phyloP scores from a whole-genome alignment of 352 stramenopile genomes.

The Globisporangium sylvaticum region DNA sequence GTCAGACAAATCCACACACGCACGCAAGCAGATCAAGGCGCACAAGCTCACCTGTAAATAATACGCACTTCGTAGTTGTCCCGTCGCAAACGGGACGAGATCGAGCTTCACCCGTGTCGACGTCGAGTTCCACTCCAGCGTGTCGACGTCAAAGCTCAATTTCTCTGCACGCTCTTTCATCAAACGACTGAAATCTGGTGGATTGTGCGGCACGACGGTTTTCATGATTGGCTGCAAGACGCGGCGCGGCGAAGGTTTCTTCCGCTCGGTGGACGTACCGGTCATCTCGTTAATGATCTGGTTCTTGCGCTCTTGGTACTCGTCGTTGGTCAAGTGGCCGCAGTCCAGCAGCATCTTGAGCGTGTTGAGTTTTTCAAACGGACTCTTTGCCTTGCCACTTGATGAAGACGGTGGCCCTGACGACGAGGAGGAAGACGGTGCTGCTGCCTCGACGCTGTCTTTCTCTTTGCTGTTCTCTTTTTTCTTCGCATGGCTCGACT shows the following conservation, averaged over 20 bases:
- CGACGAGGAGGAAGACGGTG: neutral
- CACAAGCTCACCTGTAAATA: constrained; percentile 45
- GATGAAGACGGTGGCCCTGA: neutral
- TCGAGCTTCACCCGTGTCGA: constrained; percentile 65
- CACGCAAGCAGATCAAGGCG: neutral
- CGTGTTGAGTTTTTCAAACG: constrained; percentile 86
- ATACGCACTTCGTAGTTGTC: constrained; percentile 75
- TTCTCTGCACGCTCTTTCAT: constrained; percentile 69
- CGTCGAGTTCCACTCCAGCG: constrained; percentile 71
- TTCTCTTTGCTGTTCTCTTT: constrained; percentile 18
- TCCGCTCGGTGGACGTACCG: constrained; percentile 63
- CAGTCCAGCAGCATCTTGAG: constrained; percentile 78
- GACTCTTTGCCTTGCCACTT: constrained; percentile 25
- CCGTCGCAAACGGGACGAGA: constrained; percentile 76
- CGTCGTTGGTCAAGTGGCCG: constrained; percentile 68
- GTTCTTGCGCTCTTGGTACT: constrained; percentile 81
- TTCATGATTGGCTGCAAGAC: constrained; percentile 72
- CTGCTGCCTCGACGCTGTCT: constrained; percentile 6
- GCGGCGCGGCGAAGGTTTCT: constrained; percentile 38
- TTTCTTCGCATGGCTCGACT: constrained; percentile 19
- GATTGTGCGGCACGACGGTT: constrained; percentile 70
- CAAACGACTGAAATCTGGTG: constrained; percentile 61
- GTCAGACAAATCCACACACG: neutral
- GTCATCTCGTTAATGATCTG: constrained; percentile 89
- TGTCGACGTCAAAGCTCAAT: constrained; percentile 81